Percentiles rank a stretch among this genome's conserved stretches.
These are phyloP conservation scores for Hippophae tibetana DNA, from an alignment of 306 rosid genomes.

Conservation along the genomic window DNA sequence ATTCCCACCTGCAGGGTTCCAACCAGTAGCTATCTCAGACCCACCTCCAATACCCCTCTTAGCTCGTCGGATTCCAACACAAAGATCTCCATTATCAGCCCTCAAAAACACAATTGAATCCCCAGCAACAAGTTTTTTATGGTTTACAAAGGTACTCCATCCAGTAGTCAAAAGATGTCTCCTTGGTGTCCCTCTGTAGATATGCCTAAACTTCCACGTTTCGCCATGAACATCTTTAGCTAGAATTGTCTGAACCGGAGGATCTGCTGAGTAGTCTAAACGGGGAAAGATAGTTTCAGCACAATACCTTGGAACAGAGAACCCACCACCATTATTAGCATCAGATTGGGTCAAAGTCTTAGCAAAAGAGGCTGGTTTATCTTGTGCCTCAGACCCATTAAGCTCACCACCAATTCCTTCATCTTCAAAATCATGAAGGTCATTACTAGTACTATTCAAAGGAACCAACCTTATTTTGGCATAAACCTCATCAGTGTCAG, in stretches of 20 bases:
- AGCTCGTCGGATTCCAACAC: conserved; percentile 81
- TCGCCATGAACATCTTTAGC: conserved; percentile 91
- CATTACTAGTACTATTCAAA: conserved; percentile 1
- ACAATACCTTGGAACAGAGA: conserved; percentile 86
- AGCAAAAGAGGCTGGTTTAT: conserved; percentile 69
- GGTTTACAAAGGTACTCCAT: conserved; percentile 92
- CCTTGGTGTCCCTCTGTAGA: conserved; percentile 89
- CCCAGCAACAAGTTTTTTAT: conserved; percentile 85
- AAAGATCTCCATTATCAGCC: conserved; percentile 76
- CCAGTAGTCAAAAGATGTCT: conserved; percentile 94
- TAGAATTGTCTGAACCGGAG: conserved; percentile 78
- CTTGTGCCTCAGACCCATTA: conserved; percentile 48
- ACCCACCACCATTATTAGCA: conserved; percentile 95
- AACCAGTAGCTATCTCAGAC: conserved; percentile 47
- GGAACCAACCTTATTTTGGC: conserved; percentile 60
- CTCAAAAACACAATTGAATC: conserved; percentile 81
- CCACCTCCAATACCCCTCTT: conserved; percentile 71
- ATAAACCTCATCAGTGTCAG: conserved; percentile 75
- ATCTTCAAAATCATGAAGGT: conserved; percentile 29
- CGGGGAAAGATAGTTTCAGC: conserved; percentile 90
- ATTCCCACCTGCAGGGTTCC: conserved; percentile 70
- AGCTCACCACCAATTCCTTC: conserved; percentile 37
- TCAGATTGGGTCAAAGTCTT: conserved; percentile 92
- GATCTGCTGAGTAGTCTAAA: conserved; percentile 62
- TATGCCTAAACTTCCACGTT: conserved; percentile 87